phyloP scores from a whole-genome alignment of 225 moss, liverwort and hornwort species.

The Pleurozium schreberi region DNA sequence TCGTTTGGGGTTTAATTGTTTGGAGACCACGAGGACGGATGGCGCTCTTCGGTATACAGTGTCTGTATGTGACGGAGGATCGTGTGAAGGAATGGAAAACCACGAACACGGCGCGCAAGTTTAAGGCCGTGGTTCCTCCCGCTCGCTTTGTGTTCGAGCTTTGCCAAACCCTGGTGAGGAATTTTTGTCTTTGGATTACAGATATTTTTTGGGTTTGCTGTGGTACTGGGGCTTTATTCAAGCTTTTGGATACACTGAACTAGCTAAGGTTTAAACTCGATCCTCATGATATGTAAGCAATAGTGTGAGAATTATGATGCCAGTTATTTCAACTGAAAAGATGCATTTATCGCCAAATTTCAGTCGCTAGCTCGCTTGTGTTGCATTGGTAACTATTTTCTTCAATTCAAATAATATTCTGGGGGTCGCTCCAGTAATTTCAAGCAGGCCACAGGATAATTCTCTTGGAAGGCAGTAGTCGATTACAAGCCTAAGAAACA shows the following conservation, averaged over 20 bases:
- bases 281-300: neutral
- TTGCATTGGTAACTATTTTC: neutral
- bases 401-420: neutral
- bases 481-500: neutral
- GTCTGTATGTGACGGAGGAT: conserved; percentile 77
- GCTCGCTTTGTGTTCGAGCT: conserved; percentile 84
- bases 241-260: neutral
- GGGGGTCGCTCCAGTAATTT: neutral
- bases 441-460: neutral
- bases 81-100: conserved; percentile 81
- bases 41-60: conserved; percentile 65
- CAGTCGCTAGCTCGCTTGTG: neutral
- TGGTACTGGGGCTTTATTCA: neutral
- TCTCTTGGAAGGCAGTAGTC: neutral
- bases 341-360: neutral
- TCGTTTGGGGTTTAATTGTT: neutral
- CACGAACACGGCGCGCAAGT: conserved; percentile 71
- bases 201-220: neutral
- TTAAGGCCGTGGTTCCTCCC: conserved; percentile 30
- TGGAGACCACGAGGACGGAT: neutral
- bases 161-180: conserved; percentile 77
- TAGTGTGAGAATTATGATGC: neutral
- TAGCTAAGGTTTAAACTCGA: neutral
- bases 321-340: neutral
- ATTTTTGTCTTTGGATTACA: neutral